phyloP scores from a whole-genome alignment of 176 grass and related monocot genomes.

The Metroxylon sagu region DNA sequence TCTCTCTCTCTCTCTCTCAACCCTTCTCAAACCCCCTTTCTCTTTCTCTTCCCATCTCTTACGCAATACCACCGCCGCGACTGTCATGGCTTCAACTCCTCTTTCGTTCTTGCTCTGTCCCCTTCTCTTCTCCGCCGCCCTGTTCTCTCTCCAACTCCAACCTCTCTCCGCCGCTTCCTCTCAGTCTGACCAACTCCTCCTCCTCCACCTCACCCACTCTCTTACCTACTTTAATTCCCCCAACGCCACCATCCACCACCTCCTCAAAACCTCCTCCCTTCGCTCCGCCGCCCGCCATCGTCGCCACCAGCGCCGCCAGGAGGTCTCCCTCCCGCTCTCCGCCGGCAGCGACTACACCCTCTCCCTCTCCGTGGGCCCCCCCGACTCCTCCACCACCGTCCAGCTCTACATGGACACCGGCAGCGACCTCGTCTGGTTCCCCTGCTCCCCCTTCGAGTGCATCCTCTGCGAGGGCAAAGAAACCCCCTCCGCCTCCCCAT shows the following conservation, averaged over 20 bases:
- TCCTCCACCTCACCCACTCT: not conserved
- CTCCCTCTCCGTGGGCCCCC: conserved; percentile 51
- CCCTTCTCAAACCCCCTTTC: conserved; percentile 19
- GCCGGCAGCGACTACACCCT: conserved; percentile 89
- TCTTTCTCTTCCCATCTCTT: conserved; percentile 9
- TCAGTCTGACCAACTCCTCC: conserved; percentile 34
- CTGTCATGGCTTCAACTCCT: too few species aligned
- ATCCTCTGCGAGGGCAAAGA: conserved; percentile 85
- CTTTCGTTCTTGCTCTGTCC: not conserved
- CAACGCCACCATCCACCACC: conserved; percentile 36
- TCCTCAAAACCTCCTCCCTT: conserved; percentile 48
- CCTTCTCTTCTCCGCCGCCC: not conserved
- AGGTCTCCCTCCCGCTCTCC: conserved; percentile 55
- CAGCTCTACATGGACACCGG: conserved; percentile 88
- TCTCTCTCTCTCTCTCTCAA: not conserved
- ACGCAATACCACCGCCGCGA: too few species aligned
- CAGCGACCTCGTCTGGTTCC: conserved; percentile 90
- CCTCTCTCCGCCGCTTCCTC: conserved; percentile 34
- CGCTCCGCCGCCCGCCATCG: conserved; percentile 42
- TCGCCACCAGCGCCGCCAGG: not conserved
- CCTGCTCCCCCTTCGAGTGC: conserved; percentile 82
- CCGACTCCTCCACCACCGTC: conserved; percentile 28
- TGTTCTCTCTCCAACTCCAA: conserved; percentile 2
- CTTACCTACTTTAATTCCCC: not conserved
- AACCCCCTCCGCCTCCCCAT: conserved; percentile 1